Evolutionary conservation across 169 alveolate species (phyloP), one percentile per base, ranked within the genome.

Genomic region (Miamiensis avidus): DNA sequence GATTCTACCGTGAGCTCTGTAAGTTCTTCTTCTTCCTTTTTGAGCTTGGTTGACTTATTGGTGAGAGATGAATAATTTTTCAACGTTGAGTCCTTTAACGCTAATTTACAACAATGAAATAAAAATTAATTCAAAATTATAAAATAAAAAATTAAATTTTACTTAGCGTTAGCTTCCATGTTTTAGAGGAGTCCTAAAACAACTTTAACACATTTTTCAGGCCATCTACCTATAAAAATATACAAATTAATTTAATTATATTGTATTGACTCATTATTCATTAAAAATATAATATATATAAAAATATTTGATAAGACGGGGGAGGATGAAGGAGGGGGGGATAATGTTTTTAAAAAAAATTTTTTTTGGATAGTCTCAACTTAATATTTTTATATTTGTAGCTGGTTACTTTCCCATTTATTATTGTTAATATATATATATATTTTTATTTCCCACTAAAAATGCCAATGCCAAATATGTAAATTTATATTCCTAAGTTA

Each of bases 1-100:
- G 93, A 99, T 98, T 89, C 99, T 97, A 69, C 99, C 99, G 89
- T 99, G 99, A 29, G 99, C 99, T 87, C 99, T 96, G 96, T 96
- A 98, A 33, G 99, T 98, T 92, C 99, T 96, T 94, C 99, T 98
- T 94, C 99, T 97, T 64, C 99, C 99, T 81, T 96, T 95, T 81
- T 96, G 97, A 25, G 99, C 99, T 89, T 98, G 97, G 92, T 98
- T 96, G 64, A 98, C 99, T 91, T 95, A 96, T 75, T 96, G 96
- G 93, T 98, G 99, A 85, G 95, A 95, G 75, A 99, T 89, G 81
- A 87, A 90, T 87, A 98, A 93, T 89, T 96, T 97, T 65, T 97
- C 98, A 76, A 94, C 93, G 86, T 97, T 99, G 76, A 99, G 92
- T 75, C 98, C 98, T 94, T 98, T 99, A 88, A 95, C 98, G 91